phyloP scores from a whole-genome alignment of 208 protist species.

The Histomonas meleagridis region DNA sequence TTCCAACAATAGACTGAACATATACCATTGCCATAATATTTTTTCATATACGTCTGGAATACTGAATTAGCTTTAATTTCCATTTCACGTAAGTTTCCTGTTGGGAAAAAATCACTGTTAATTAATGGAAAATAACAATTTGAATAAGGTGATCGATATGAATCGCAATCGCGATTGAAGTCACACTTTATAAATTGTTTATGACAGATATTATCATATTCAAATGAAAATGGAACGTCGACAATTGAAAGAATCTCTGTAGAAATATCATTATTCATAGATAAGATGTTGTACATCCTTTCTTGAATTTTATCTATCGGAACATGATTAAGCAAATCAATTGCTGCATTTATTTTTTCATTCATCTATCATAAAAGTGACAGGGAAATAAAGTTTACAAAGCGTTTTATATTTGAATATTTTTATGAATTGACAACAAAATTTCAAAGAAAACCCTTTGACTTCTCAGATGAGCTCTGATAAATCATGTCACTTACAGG shows the following conservation, averaged over 20 bases:
- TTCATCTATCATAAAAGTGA: too few relatives aligned
- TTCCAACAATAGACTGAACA: neutral
- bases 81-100: slow-evolving; percentile 45
- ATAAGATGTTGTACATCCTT: neutral
- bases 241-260: slow-evolving; percentile 65
- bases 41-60: neutral
- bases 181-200: slow-evolving; percentile 66
- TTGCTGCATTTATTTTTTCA: too few relatives aligned
- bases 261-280: slow-evolving; percentile 46
- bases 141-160: slow-evolving; percentile 60
- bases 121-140: slow-evolving; percentile 50
- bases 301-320: neutral
- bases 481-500: too few relatives aligned
- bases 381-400: too few relatives aligned
- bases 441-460: too few relatives aligned
- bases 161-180: slow-evolving; percentile 74
- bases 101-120: slow-evolving; percentile 44
- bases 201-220: slow-evolving; percentile 48
- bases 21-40: neutral
- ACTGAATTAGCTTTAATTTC: slow-evolving; percentile 35
- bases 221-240: slow-evolving; percentile 66
- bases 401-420: too few relatives aligned
- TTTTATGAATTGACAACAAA: too few relatives aligned
- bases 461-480: too few relatives aligned
- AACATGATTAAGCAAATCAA: neutral